Conservation (phyloP, 805 yeast species). For the Ascoidea tarda region DNA sequence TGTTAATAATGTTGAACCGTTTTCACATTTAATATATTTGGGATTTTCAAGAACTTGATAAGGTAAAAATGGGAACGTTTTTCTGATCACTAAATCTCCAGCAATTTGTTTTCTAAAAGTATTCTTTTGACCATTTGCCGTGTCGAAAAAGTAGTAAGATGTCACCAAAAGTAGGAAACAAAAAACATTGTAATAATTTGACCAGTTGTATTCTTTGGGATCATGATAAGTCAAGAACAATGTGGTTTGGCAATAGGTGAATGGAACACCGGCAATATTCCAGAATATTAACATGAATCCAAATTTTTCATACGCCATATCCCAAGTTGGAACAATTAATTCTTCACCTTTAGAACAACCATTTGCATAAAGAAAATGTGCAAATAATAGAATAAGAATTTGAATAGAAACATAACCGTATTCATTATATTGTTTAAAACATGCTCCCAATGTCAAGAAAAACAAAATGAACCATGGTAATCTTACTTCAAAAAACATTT, state of each 20-base stretch:
- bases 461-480: constrained; percentile 91
- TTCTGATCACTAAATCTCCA: constrained; percentile 67
- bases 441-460: constrained; percentile 62
- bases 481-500: constrained; percentile 96
- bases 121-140: constrained; percentile 91
- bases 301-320: constrained; percentile 97
- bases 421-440: constrained; percentile 63
- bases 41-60: constrained; percentile 75
- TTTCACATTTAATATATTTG: constrained; percentile 66
- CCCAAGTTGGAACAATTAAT: constrained; percentile 96
- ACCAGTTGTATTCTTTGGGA: constrained; percentile 72
- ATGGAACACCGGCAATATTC: constrained; percentile 99
- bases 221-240: constrained; percentile 71
- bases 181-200: constrained; percentile 40
- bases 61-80: constrained; percentile 89
- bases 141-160: constrained; percentile 89
- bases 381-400: constrained; percentile 56
- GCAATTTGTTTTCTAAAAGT: constrained; percentile 73
- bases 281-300: constrained; percentile 99
- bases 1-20: constrained; percentile 72
- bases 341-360: constrained; percentile 98
- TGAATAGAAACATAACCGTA: constrained; percentile 76
- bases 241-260: constrained; percentile 92
- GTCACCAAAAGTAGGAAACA: constrained; percentile 41
- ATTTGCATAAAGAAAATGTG: constrained; percentile 91